A percentile compares a stretch with the other conserved stretches of the same genome.
phyloP scores from a whole-genome alignment of 768 basidiomycete species.

The Mycena rebaudengoi region DNA sequence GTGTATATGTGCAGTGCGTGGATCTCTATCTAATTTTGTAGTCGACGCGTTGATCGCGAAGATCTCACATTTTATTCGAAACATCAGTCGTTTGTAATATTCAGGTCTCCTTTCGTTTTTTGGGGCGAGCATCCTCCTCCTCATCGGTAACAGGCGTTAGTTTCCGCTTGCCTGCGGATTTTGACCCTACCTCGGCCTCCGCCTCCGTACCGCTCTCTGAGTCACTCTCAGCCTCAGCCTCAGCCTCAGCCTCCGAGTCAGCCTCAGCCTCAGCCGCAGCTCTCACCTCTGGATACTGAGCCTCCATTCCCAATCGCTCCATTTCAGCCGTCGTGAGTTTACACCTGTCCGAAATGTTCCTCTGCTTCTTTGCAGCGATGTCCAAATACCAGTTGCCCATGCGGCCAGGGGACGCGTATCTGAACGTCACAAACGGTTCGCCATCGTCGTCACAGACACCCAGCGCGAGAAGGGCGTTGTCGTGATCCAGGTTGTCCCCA shows the following conservation, averaged over 20 bases:
- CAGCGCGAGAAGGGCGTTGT: slow-evolving; percentile 15
- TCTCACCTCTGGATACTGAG: slow-evolving; percentile 21
- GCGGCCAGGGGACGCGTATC: slow-evolving; percentile 19
- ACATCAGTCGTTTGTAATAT: too few species aligned
- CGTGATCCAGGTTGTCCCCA: slow-evolving; percentile 19
- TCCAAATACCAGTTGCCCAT: slow-evolving; percentile 21
- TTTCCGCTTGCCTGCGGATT: slow-evolving; percentile 17
- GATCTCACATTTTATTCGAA: too few species aligned
- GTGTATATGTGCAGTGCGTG: too few species aligned
- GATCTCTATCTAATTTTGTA: too few species aligned
- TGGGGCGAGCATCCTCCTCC: too few species aligned
- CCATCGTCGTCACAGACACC: slow-evolving; percentile 19
- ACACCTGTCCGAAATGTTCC: background rate
- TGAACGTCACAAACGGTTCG: slow-evolving; percentile 25
- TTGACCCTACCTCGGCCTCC: background rate
- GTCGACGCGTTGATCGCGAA: too few species aligned
- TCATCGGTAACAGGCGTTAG: background rate
- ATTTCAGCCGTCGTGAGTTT: slow-evolving; percentile 19
- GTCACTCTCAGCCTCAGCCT: slow-evolving; percentile 10
- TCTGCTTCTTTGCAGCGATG: slow-evolving; percentile 26
- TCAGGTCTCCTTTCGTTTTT: too few species aligned
- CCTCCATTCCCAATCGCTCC: slow-evolving; percentile 20
- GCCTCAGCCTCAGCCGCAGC: slow-evolving; percentile 12
- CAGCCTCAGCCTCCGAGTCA: slow-evolving; percentile 8
- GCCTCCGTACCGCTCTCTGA: slow-evolving; percentile 10